Base-by-base conservation (phyloP, 352 stramenopile genomes). In the Blastocystis sp. region DNA sequence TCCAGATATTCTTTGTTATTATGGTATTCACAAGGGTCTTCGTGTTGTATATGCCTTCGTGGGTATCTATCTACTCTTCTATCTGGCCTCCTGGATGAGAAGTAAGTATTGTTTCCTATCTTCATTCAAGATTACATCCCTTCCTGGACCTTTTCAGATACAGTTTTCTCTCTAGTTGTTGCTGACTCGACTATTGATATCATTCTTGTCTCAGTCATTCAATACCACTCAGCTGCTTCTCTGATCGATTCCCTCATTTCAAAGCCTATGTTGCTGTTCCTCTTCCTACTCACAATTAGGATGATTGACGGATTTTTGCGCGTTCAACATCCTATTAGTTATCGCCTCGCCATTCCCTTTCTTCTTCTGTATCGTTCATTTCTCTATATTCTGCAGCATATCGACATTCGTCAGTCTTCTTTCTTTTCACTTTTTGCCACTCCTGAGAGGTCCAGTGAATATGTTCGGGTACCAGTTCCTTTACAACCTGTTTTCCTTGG, bases 51-150 rank as follows among this genome's bases (percentile, higher is more conserved):
- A 69, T 42, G 44, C 44, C 42, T 24, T 60, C 53, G 3, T 42
- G 4, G 73, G 44, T 0, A 84, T 84, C 11, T 84, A 84, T 30
- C 73, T 84, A 27, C 53, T 84, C 17, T 56, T 84, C 15, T 68
- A 68, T 27, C 30, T 84, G 48, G 73, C 42, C 11, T n/a, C 62
- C 19, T 84, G 73, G 73, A 54, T 84, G 17, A 44, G 33, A 42
- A 37, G 73, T 84, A 68, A 11, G 17, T 44, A 42, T 51, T 11
- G 4, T 19, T 37, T 15, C 6, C 0, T 69, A 22, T 84, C 53
- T 84, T 53, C 13, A 58, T n/a, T 17, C 0, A 56, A 84, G 73
- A 33, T 6, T 84, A 66, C 24, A 42, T 64, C 0, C 15, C 5
- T n/a, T 17, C 30, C 13, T 84, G 73, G 73, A 66, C n/a, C 1